Conservation (phyloP, 116 monocot genomes). For the Cymodocea nodosa region DNA sequence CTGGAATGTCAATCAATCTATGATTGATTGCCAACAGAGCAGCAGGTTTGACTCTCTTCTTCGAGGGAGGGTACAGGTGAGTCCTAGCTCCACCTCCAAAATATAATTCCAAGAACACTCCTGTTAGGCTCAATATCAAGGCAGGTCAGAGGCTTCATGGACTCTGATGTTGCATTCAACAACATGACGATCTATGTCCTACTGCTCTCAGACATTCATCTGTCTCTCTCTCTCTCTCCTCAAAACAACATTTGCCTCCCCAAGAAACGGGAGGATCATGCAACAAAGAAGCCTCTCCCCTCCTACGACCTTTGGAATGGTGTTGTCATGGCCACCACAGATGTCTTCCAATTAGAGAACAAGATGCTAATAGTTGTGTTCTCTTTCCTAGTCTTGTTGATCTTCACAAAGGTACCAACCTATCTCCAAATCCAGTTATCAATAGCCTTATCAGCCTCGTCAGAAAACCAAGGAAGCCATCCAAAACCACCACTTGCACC, state of each 20-base stretch:
- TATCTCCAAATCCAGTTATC: too few relatives aligned
- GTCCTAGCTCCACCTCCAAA: constrained; percentile 97
- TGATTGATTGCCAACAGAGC: constrained; percentile 93
- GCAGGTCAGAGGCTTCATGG: constrained; percentile 78
- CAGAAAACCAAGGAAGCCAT: too few relatives aligned
- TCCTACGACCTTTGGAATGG: too few relatives aligned
- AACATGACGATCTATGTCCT: constrained; percentile 38
- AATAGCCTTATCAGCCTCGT: too few relatives aligned
- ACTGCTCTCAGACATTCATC: not conserved
- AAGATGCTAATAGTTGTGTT: not conserved
- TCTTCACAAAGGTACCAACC: too few relatives aligned
- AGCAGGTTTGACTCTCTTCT: constrained; percentile 97
- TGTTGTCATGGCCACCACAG: not conserved
- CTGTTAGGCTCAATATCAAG: constrained; percentile 93
- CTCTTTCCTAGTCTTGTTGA: too few relatives aligned
- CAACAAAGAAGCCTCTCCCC: not conserved
- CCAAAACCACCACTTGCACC: too few relatives aligned
- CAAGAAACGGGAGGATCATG: constrained; percentile 10
- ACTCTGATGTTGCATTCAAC: constrained; percentile 76
- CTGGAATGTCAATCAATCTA: constrained; percentile 95
- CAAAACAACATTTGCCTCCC: not conserved
- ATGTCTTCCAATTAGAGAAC: not conserved
- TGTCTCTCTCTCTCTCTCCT: not conserved
- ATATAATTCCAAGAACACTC: constrained; percentile 97
- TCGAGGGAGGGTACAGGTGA: constrained; percentile 77